Evolutionary conservation across 441 rosid species (phyloP), one percentile per base, ranked within the genome.

Genomic region (Brassica balearica): DNA sequence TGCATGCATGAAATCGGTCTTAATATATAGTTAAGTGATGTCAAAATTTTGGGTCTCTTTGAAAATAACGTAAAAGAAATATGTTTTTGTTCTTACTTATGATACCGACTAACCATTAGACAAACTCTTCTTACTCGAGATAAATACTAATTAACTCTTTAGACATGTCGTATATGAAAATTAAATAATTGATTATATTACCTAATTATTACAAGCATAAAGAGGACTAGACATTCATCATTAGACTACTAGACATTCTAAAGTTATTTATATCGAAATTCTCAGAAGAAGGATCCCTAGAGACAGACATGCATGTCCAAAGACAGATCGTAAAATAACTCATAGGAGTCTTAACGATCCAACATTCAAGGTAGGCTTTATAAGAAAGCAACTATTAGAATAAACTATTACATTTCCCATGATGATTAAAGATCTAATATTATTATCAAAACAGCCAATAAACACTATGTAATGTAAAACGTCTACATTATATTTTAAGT

Each of bases 221-320:
- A 64, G 75, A 64, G 72, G 75, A 64, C 15, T 79, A 64, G 17
- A 64, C 68, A 79, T 55, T 64, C 82, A 69, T 79, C 82, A 79
- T 79, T 69, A 69, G 75, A 69, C 22, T 64, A 69, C 3, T 69
- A 74, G 75, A 79, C 82, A 69, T 79, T 10, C 29, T 56, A 64
- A 56, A 74, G 75, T 56, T 67, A 74, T 69, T 4, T 69, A 63
- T 69, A 79, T 79, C 20, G 69, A 64, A 69, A 69, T 41, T 36
- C 79, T 41, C 67, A 53, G 32, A 74, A 74, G 36, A 79, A 74
- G 75, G 82, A 74, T 79, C 79, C 82, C 82, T 69, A 79, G 72
- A 74, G 75, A 74, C 79, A 74, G 82, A 79, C 79, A 74, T 74
- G 82, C 82, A 79, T 79, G 79, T 74, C 82, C 82, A 79, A 69